Conservation (phyloP, 2,329 filamentous ascomycete genomes). For the Cylindrodendrum hubeiense region DNA sequence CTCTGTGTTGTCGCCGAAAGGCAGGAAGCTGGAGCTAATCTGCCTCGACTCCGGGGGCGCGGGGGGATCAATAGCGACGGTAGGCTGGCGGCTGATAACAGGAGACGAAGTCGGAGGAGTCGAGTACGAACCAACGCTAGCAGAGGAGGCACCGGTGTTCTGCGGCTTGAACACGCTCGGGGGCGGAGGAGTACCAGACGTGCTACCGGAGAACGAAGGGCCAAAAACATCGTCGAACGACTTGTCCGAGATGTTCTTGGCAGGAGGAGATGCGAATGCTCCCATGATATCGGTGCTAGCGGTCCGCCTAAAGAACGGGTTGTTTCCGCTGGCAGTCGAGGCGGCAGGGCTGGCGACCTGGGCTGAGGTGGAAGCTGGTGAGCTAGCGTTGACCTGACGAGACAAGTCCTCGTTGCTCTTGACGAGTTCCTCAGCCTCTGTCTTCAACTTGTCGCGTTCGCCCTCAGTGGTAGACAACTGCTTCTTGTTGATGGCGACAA, state of each 20-base stretch:
- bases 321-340: slow-evolving; percentile 81
- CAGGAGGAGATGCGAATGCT: slow-evolving; percentile 62
- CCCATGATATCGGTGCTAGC: slow-evolving; percentile 72
- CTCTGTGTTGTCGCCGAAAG: slow-evolving; percentile 74
- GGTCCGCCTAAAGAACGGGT: slow-evolving; percentile 90
- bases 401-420: slow-evolving; percentile 72
- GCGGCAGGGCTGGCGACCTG: slow-evolving; percentile 77
- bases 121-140: slow-evolving; percentile 64
- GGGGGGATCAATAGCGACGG: slow-evolving; percentile 67
- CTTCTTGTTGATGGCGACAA: slow-evolving; percentile 99
- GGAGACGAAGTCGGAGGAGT: slow-evolving; percentile 71
- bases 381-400: slow-evolving; percentile 64
- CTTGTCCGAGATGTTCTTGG: slow-evolving; percentile 68
- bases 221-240: slow-evolving; percentile 92
- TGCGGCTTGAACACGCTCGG: slow-evolving; percentile 62
- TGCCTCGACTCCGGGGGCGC: slow-evolving; percentile 81
- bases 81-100: slow-evolving; percentile 72
- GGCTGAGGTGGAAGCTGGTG: slow-evolving; percentile 60
- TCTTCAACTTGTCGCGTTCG: slow-evolving; percentile 88
- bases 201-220: slow-evolving; percentile 67
- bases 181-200: slow-evolving; percentile 58
- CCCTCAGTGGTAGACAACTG: slow-evolving; percentile 90
- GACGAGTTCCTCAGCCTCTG: slow-evolving; percentile 78
- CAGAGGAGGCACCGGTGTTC: slow-evolving; percentile 67
- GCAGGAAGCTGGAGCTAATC: slow-evolving; percentile 81